These are phyloP conservation scores for Cryptococcus floricola DNA, from an alignment of 1,284 basidiomycete species.

Conservation along the genomic window DNA sequence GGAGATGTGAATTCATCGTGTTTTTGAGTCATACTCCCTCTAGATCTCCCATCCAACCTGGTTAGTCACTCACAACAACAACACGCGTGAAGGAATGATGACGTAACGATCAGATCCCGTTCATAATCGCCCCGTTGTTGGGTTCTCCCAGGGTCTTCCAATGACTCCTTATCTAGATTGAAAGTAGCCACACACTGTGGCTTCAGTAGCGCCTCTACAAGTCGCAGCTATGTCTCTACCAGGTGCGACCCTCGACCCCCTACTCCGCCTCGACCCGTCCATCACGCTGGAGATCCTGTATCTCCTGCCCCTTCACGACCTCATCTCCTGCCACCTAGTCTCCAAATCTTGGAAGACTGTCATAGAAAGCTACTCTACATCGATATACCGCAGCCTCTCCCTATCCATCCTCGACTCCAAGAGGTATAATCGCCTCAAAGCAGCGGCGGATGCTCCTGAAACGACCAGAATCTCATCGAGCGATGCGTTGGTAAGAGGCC, in stretches of 20 bases:
- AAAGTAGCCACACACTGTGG: too few relatives aligned
- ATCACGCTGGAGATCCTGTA: slow-evolving; percentile 37
- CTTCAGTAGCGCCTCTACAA: too few relatives aligned
- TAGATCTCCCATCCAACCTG: too few relatives aligned
- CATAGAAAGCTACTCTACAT: slow-evolving; percentile 12
- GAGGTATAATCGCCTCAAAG: neutral
- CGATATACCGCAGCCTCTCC: slow-evolving; percentile 25
- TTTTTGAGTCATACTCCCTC: too few relatives aligned
- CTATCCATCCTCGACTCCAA: slow-evolving; percentile 13
- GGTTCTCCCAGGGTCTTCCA: too few relatives aligned
- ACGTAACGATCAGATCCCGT: too few relatives aligned
- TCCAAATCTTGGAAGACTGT: slow-evolving; percentile 22
- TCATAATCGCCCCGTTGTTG: too few relatives aligned
- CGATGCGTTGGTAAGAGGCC: neutral
- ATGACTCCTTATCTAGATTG: too few relatives aligned
- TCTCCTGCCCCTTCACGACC: slow-evolving; percentile 19
- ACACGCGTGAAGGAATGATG: too few relatives aligned
- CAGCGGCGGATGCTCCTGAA: neutral
- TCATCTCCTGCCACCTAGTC: slow-evolving; percentile 23
- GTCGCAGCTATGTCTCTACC: too few relatives aligned
- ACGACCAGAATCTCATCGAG: neutral
- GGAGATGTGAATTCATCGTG: neutral
- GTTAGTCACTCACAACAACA: too few relatives aligned
- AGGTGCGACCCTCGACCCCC: slow-evolving; percentile 21
- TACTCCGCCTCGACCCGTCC: slow-evolving; percentile 30